Percentiles rank a stretch among this genome's conserved stretches.
phyloP scores from a whole-genome alignment of 495 filamentous ascomycete species.

The Talaromyces wortmannii region DNA sequence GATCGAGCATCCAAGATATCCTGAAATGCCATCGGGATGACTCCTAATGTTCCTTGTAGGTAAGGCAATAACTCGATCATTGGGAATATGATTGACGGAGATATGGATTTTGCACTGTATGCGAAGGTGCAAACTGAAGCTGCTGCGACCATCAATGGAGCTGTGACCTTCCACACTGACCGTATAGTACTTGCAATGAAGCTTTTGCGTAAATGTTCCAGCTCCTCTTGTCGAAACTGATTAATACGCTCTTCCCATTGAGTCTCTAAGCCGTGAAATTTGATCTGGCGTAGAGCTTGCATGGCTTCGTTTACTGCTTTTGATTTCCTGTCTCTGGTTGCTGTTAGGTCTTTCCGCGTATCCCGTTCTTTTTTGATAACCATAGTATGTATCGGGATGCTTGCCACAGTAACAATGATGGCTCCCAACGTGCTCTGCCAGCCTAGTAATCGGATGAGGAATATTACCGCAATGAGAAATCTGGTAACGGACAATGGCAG shows the following conservation, averaged over 20 bases:
- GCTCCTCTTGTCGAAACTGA: slow-evolving; percentile 11
- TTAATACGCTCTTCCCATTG: slow-evolving; percentile 17
- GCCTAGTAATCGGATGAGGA: slow-evolving; percentile 9
- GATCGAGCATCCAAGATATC: slow-evolving; percentile 47
- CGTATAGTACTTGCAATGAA: slow-evolving; percentile 7
- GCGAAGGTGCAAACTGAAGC: slow-evolving; percentile 9
- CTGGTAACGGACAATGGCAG: neutral
- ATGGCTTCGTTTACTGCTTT: slow-evolving; percentile 16
- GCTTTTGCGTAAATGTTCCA: slow-evolving; percentile 9
- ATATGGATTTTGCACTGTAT: slow-evolving; percentile 8
- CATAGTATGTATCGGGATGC: slow-evolving; percentile 11
- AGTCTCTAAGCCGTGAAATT: slow-evolving; percentile 20
- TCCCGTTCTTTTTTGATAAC: neutral
- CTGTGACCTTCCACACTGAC: slow-evolving; percentile 33
- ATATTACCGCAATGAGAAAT: slow-evolving; percentile 5
- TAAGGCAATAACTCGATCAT: slow-evolving; percentile 7
- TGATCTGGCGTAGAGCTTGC: slow-evolving; percentile 25
- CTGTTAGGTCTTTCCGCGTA: slow-evolving; percentile 17
- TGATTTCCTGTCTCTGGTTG: slow-evolving; percentile 16
- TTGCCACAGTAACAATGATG: slow-evolving; percentile 1
- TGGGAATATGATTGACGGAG: slow-evolving; percentile 25
- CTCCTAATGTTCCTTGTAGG: neutral
- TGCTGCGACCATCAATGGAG: slow-evolving; percentile 21
- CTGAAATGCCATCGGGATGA: neutral
- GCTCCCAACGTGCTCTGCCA: slow-evolving; percentile 11